Percentiles rank a stretch among this genome's conserved stretches.
These are phyloP conservation scores for Coniferiporia weirii DNA, from an alignment of 1,284 basidiomycete species.

Conservation along the genomic window DNA sequence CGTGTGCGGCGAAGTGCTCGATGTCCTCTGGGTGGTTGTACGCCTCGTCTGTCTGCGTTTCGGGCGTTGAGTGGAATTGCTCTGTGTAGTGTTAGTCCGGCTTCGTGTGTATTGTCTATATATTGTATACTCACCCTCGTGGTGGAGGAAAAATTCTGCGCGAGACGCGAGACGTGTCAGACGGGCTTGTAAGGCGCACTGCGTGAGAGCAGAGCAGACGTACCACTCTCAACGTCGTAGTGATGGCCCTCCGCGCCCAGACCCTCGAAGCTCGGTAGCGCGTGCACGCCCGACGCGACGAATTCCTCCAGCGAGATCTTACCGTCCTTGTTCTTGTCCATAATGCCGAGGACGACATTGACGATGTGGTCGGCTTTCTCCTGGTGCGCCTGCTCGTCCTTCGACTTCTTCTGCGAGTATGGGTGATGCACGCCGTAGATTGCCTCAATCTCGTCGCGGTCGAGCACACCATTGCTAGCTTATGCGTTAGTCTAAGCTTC, in stretches of 20 bases:
- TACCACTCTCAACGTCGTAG: slow-evolving; percentile 85
- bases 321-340: slow-evolving; percentile 82
- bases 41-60: slow-evolving; percentile 93
- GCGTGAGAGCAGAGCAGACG: slow-evolving; percentile 25
- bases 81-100: slow-evolving; percentile 38
- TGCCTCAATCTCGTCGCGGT: slow-evolving; percentile 80
- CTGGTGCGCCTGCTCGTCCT: slow-evolving; percentile 77
- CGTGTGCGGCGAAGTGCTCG: slow-evolving; percentile 87
- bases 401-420: slow-evolving; percentile 83
- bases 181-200: not conserved
- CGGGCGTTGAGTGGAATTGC: slow-evolving; percentile 90
- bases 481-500: not conserved
- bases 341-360: slow-evolving; percentile 60
- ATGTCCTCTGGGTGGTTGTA: slow-evolving; percentile 91
- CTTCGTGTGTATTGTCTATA: slow-evolving; percentile 1
- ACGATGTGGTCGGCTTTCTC: slow-evolving; percentile 84
- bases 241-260: slow-evolving; percentile 91
- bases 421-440: slow-evolving; percentile 96
- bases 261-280: slow-evolving; percentile 82
- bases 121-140: slow-evolving; percentile 65
- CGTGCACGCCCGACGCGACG: slow-evolving; percentile 68
- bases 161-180: slow-evolving; percentile 4
- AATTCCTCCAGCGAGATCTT: slow-evolving; percentile 80
- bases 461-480: slow-evolving; percentile 65
- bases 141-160: slow-evolving; percentile 84